A percentile compares a stretch with the other conserved stretches of the same genome.
These are phyloP conservation scores for Aegilops sharonensis DNA, from an alignment of 176 grass and related monocot species.

Conservation along the genomic window DNA sequence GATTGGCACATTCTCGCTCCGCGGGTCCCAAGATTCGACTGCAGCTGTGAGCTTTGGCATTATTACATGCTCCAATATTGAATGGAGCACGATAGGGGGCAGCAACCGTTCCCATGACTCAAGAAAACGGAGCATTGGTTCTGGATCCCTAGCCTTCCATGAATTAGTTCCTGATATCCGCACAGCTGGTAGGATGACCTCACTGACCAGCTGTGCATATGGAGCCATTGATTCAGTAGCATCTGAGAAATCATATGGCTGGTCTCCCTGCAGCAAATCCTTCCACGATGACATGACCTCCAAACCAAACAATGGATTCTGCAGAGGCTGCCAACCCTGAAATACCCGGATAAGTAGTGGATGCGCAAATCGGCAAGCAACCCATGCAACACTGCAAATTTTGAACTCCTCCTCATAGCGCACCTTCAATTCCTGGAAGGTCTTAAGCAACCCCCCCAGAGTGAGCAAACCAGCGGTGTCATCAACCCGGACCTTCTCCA, in stretches of 20 bases:
- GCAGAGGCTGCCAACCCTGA: slow-evolving; percentile 78
- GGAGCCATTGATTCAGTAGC: slow-evolving; percentile 45
- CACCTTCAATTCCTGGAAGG: slow-evolving; percentile 60
- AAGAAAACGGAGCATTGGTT: slow-evolving; percentile 82
- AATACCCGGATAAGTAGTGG: slow-evolving; percentile 65
- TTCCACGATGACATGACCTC: slow-evolving; percentile 63
- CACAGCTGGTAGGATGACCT: slow-evolving; percentile 76
- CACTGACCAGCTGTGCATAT: slow-evolving; percentile 70
- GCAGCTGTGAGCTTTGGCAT: slow-evolving; percentile 80
- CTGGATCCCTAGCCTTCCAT: slow-evolving; percentile 78
- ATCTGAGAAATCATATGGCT: slow-evolving; percentile 68
- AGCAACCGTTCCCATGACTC: slow-evolving; percentile 72
- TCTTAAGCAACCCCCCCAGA: slow-evolving; percentile 56
- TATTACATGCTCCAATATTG: slow-evolving; percentile 74
- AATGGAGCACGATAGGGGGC: slow-evolving; percentile 62
- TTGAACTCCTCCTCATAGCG: slow-evolving; percentile 65
- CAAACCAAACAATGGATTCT: slow-evolving; percentile 71
- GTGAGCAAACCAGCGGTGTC: slow-evolving; percentile 53
- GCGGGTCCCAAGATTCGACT: slow-evolving; percentile 81
- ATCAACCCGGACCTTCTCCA: slow-evolving; percentile 58
- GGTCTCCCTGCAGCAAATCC: slow-evolving; percentile 74
- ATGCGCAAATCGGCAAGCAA: slow-evolving; percentile 72
- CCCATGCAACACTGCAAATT: slow-evolving; percentile 66
- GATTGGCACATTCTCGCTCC: slow-evolving; percentile 59
- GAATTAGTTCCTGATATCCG: slow-evolving; percentile 76